Evolutionary conservation across 352 stramenopile species (phyloP), one percentile per base, ranked within the genome.

Genomic region (Pythium myriotylum): DNA sequence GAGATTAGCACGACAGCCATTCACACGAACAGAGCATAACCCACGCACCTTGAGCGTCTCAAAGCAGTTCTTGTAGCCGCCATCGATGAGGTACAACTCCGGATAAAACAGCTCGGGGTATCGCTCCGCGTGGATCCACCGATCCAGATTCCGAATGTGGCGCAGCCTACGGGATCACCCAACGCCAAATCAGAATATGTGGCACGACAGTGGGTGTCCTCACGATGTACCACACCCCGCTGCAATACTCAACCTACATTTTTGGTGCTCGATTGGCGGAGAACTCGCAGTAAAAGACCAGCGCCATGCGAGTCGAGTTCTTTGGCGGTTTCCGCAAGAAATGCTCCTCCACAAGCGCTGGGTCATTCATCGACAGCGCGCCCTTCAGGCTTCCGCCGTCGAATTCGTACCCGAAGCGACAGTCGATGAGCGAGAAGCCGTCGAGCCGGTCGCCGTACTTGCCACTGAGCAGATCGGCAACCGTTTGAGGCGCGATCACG

Each of bases 261-360:
- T 90, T 86, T 1, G 81, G 78, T 0, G 81, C 81, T 26, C 81
- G 76, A 19, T 84, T 84, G n/a, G 74, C 73, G 1, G 78, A 88
- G 39, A 87, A 90, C 62, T 90, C 78, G 50, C 81, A 90, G 51
- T 81, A 88, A 55, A 89, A 90, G 24, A 90, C 73, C 2, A 90
- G 62, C 22, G 76, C 78, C 10, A 58, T 81, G 22, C 68, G 75
- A 17, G 49, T 71, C 14, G 43, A 73, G n/a, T 79, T 46, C 16
- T 53, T 37, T 3, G 58, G 37, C 3, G 67, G 46, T 14, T 59
- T 52, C 14, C 46, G 55, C 47, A 90, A 74, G 27, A 88, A 81
- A 23, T 54, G 24, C 16, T 68, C 20, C 46, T 88, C 76, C 40
- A 88, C 80, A 4, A 35, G 59, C 9, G 71, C 67, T 1, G 81